A percentile compares a stretch with the other conserved stretches of the same genome.
Evolutionary conservation across 345 rosid species (phyloP).

Genomic region (Corchorus capsularis): DNA sequence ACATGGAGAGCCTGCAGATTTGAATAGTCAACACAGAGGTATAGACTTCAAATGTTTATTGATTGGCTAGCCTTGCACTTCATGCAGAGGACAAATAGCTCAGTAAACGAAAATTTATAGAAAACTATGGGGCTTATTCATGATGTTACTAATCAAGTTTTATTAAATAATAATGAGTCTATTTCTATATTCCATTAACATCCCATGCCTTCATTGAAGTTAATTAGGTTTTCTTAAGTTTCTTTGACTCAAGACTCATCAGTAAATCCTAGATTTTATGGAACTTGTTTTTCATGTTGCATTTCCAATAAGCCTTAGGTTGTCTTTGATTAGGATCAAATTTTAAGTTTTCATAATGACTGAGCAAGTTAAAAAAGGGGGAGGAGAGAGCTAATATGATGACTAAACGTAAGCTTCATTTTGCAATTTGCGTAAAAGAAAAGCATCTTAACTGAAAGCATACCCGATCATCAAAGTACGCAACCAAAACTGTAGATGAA

Average conservation of each 20-base stretch:
- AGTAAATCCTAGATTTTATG: too few relatives aligned
- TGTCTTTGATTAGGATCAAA: too few relatives aligned
- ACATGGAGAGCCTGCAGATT: too few relatives aligned
- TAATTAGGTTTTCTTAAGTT: conserved; percentile 2
- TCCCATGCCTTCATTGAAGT: not conserved
- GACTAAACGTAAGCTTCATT: not conserved
- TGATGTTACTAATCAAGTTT: not conserved
- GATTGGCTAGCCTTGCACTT: not conserved
- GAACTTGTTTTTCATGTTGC: too few relatives aligned
- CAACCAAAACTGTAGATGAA: too few relatives aligned
- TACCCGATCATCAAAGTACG: too few relatives aligned
- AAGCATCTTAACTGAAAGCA: not conserved
- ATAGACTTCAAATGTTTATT: not conserved
- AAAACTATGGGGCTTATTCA: not conserved
- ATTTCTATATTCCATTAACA: not conserved
- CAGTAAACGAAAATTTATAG: not conserved
- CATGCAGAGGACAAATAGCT: not conserved
- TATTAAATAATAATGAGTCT: not conserved
- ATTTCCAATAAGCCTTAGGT: too few relatives aligned
- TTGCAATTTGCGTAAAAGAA: not conserved
- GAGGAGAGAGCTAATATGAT: not conserved
- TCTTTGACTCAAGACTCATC: too few relatives aligned
- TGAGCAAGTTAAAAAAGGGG: not conserved
- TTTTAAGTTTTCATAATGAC: too few relatives aligned
- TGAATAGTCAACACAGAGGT: too few relatives aligned